Evolutionary conservation across 164 flowering plant species (phyloP).

Genomic region (Kingdonia uniflora): DNA sequence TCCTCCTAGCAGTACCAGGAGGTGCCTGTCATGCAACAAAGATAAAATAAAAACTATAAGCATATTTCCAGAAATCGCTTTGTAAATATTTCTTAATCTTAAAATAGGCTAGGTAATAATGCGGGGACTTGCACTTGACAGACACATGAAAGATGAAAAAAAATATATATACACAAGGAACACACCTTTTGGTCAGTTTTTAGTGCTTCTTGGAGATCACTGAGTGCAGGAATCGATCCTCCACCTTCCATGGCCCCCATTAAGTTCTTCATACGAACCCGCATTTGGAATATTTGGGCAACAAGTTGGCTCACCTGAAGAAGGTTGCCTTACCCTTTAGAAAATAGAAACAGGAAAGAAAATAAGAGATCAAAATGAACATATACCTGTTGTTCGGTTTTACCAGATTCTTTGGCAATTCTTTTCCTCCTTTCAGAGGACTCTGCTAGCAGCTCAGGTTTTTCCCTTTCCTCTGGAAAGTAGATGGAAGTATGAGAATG

Average conservation of each 20-base stretch:
- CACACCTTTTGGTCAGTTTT: constrained; percentile 74
- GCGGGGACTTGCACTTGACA: not conserved
- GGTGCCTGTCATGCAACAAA: constrained; percentile 37
- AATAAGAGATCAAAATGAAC: not conserved
- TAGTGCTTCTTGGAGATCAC: constrained; percentile 81
- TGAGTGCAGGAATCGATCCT: constrained; percentile 86
- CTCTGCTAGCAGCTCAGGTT: constrained; percentile 88
- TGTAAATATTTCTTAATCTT: too few relatives aligned
- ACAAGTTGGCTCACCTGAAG: constrained; percentile 92
- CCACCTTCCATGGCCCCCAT: constrained; percentile 95
- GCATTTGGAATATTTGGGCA: constrained; percentile 96
- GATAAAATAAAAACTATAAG: not conserved
- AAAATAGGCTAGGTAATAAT: not conserved
- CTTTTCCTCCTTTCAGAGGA: constrained; percentile 80
- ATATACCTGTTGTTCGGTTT: constrained; percentile 84
- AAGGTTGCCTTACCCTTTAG: too few relatives aligned
- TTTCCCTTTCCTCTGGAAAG: constrained; percentile 87
- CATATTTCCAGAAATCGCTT: too few relatives aligned
- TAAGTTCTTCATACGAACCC: constrained; percentile 90
- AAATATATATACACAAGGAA: too few relatives aligned
- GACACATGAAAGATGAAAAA: constrained; percentile 1
- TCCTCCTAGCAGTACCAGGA: constrained; percentile 84
- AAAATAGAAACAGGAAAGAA: not conserved
- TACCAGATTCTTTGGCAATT: constrained; percentile 82
- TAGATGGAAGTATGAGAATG: not conserved